Evolutionary conservation across 352 stramenopile species (phyloP).

Genomic region (Hyaloperonospora brassicae): DNA sequence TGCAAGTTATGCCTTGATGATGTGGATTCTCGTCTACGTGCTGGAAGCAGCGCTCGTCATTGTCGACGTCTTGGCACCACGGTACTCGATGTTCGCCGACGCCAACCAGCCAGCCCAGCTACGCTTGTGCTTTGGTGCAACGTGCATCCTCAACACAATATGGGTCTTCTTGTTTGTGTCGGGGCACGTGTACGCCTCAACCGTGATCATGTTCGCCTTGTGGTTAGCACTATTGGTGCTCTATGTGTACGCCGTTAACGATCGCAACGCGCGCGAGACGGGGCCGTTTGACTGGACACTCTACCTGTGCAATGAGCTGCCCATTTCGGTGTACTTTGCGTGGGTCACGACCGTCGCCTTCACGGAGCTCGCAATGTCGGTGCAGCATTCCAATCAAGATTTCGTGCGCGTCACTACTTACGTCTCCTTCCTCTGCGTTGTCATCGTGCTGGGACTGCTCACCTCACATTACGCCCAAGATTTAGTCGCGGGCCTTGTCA

Average conservation of each 20-base stretch:
- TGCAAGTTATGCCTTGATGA: slow-evolving; percentile 44
- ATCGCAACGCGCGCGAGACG: slow-evolving; percentile 43
- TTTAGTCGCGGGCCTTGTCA: slow-evolving; percentile 44
- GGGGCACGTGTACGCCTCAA: slow-evolving; percentile 46
- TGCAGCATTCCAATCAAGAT: slow-evolving; percentile 44
- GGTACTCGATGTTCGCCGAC: slow-evolving; percentile 64
- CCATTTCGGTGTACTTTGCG: slow-evolving; percentile 69
- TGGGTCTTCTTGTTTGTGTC: slow-evolving; percentile 60
- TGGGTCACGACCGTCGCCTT: slow-evolving; percentile 69
- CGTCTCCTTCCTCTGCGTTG: slow-evolving; percentile 48
- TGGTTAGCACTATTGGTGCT: slow-evolving; percentile 68
- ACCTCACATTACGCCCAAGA: slow-evolving; percentile 57
- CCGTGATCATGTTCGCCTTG: slow-evolving; percentile 53
- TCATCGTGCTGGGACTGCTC: slow-evolving; percentile 56
- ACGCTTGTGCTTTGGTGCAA: slow-evolving; percentile 51
- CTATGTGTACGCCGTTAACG: slow-evolving; percentile 75
- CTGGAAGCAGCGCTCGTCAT: slow-evolving; percentile 53
- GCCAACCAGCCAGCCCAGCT: slow-evolving; percentile 56
- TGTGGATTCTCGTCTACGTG: slow-evolving; percentile 68
- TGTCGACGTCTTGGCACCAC: slow-evolving; percentile 56
- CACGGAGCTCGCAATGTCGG: slow-evolving; percentile 55
- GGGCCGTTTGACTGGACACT: slow-evolving; percentile 49
- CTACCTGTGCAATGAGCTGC: slow-evolving; percentile 68
- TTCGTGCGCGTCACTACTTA: slow-evolving; percentile 56
- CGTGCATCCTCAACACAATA: slow-evolving; percentile 55